Evolutionary conservation across 208 protist genomes (phyloP).

Genomic region (Novymonas esmeraldas): DNA sequence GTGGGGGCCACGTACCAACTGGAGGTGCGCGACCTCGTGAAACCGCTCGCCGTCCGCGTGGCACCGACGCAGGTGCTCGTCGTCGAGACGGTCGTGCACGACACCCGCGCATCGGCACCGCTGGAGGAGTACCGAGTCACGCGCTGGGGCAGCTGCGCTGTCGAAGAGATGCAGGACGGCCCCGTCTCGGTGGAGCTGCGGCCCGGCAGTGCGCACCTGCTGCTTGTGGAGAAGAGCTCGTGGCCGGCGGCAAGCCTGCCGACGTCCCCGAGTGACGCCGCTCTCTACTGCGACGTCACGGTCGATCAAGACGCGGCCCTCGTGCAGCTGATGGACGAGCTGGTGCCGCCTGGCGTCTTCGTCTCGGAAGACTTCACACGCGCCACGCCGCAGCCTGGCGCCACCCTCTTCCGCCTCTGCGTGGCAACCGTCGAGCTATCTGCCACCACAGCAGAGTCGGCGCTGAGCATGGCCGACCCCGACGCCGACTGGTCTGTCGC

Average conservation of each 20-base stretch:
- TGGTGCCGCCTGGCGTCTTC: conserved; percentile 83
- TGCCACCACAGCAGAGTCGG: conserved; percentile 45
- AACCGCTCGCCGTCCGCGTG: conserved; percentile 67
- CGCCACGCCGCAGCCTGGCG: conserved; percentile 38
- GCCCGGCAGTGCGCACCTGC: conserved; percentile 75
- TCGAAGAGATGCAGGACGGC: conserved; percentile 32
- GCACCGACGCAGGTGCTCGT: conserved; percentile 56
- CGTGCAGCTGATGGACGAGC: conserved; percentile 50
- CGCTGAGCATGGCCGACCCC: conserved; percentile 40
- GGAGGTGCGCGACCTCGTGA: conserved; percentile 22
- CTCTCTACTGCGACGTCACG: conserved; percentile 39
- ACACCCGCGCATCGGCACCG: conserved; percentile 26
- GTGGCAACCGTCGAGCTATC: conserved; percentile 58
- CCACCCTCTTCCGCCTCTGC: conserved; percentile 60
- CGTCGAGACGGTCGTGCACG: conserved; percentile 67
- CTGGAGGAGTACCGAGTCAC: conserved; percentile 59
- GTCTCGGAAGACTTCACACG: conserved; percentile 79
- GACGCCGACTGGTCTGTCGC: conserved; percentile 79
- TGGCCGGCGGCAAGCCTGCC: conserved; percentile 57
- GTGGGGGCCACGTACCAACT: conserved; percentile 74
- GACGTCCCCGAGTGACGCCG: conserved; percentile 21
- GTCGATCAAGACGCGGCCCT: conserved; percentile 48
- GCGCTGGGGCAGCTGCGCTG: conserved; percentile 55
- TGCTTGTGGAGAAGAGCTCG: conserved; percentile 51
- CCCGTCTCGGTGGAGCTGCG: conserved; percentile 34